Evolutionary conservation across 140 eudicot genomes (phyloP).

Genomic region (Anethum foeniculum): DNA sequence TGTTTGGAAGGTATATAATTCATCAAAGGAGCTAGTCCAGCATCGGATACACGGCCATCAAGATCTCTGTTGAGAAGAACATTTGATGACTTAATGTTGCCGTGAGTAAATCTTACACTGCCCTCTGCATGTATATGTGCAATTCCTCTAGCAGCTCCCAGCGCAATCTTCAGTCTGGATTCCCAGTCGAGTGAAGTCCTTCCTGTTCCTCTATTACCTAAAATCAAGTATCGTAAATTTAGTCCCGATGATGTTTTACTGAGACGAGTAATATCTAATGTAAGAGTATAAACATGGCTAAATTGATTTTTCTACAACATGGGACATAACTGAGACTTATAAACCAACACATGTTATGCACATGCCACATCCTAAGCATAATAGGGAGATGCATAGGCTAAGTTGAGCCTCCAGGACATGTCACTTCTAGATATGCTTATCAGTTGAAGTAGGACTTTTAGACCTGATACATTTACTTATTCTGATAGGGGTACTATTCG

Average conservation of each 20-base stretch:
- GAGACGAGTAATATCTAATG: background rate
- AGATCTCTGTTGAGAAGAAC: slow-evolving; percentile 55
- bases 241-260: background rate
- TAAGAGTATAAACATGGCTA: background rate
- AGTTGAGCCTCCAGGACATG: background rate
- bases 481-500: background rate
- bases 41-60: slow-evolving; percentile 57
- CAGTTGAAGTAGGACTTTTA: background rate
- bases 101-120: slow-evolving; percentile 56
- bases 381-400: background rate
- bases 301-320: background rate
- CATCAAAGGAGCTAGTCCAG: slow-evolving; percentile 61
- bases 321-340: too few relatives aligned
- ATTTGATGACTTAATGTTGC: slow-evolving; percentile 85
- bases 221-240: background rate
- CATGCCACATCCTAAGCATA: too few relatives aligned
- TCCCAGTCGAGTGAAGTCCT: slow-evolving; percentile 76
- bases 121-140: slow-evolving; percentile 72
- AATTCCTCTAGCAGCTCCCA: slow-evolving; percentile 74
- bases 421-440: background rate
- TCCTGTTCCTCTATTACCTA: slow-evolving; percentile 65
- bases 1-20: slow-evolving; percentile 31
- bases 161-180: slow-evolving; percentile 58
- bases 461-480: background rate
- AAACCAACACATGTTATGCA: too few relatives aligned